These are phyloP conservation scores for Gypsophila paniculata DNA, from an alignment of 179 eudicot genomes.

Conservation along the genomic window DNA sequence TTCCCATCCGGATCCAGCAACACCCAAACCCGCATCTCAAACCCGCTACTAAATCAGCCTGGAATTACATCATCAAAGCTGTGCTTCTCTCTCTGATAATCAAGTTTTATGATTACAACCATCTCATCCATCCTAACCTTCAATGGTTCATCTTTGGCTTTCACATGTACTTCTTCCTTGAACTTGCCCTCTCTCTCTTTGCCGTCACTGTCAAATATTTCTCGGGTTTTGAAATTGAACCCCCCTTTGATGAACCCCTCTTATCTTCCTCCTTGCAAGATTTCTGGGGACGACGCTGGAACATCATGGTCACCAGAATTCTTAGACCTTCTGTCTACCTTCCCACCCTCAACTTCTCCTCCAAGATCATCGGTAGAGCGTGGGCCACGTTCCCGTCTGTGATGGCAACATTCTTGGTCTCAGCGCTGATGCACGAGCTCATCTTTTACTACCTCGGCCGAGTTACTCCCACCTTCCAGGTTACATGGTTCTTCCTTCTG, in stretches of 20 bases:
- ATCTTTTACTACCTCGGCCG: conserved; percentile 55
- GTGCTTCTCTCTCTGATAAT: conserved; percentile 23
- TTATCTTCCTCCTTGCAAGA: conserved; percentile 58
- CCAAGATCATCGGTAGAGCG: conserved; percentile 25
- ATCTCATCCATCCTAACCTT: conserved; percentile 33
- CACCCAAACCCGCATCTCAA: too few species aligned
- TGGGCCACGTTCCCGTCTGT: conserved; percentile 32
- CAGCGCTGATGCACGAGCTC: conserved; percentile 63
- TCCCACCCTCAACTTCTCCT: conserved; percentile 30
- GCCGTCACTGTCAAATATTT: conserved; percentile 32
- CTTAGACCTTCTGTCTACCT: conserved; percentile 52
- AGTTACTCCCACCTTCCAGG: conserved; percentile 42
- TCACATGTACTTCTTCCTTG: conserved; percentile 45
- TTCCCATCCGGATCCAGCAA: conserved; percentile 41
- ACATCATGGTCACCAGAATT: conserved; percentile 53
- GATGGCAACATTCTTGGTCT: conserved; percentile 45
- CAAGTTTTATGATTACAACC: conserved; percentile 30
- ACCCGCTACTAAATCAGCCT: not conserved
- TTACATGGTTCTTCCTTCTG: conserved; percentile 52
- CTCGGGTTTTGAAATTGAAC: conserved; percentile 44
- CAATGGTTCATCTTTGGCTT: conserved; percentile 29
- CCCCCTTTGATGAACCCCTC: conserved; percentile 59
- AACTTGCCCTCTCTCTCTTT: conserved; percentile 34
- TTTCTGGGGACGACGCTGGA: conserved; percentile 74
- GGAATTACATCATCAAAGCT: conserved; percentile 31